Evolutionary conservation across 2,329 filamentous ascomycete genomes (phyloP).

Genomic region (Verticillium alfalfae): DNA sequence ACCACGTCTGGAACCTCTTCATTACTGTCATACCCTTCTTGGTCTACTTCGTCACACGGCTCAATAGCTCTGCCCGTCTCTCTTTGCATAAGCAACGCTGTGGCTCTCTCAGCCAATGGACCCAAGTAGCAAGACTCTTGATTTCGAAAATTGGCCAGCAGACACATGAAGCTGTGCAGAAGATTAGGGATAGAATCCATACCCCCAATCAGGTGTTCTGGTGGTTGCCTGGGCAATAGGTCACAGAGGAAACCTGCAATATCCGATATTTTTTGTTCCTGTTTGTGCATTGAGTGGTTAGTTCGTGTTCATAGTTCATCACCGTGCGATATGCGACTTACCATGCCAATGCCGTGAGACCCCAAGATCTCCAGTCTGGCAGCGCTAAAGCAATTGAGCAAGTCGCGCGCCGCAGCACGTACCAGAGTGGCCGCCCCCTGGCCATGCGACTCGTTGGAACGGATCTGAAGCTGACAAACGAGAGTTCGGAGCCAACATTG

Average conservation of each 20-base stretch:
- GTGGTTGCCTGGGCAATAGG: constrained; percentile 2
- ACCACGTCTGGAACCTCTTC: not conserved
- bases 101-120: not conserved
- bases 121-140: constrained; percentile 9
- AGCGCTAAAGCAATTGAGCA: not conserved
- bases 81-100: not conserved
- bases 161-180: constrained; percentile 13
- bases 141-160: constrained; percentile 13
- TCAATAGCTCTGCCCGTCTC: not conserved
- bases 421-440: not conserved
- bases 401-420: not conserved
- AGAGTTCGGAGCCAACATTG: constrained; percentile 14
- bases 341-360: constrained; percentile 16
- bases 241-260: constrained; percentile 15
- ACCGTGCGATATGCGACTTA: constrained; percentile 1
- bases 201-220: not conserved
- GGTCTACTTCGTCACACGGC: not conserved
- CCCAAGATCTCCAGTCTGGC: constrained; percentile 3
- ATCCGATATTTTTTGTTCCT: constrained; percentile 16
- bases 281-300: not conserved
- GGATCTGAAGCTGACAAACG: constrained; percentile 10
- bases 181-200: constrained; percentile 3
- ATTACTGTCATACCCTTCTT: not conserved
- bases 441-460: not conserved
- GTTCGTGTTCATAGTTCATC: not conserved